phyloP scores from a whole-genome alignment of 2,329 filamentous ascomycete species.

The Plenodomus biglobosus region DNA sequence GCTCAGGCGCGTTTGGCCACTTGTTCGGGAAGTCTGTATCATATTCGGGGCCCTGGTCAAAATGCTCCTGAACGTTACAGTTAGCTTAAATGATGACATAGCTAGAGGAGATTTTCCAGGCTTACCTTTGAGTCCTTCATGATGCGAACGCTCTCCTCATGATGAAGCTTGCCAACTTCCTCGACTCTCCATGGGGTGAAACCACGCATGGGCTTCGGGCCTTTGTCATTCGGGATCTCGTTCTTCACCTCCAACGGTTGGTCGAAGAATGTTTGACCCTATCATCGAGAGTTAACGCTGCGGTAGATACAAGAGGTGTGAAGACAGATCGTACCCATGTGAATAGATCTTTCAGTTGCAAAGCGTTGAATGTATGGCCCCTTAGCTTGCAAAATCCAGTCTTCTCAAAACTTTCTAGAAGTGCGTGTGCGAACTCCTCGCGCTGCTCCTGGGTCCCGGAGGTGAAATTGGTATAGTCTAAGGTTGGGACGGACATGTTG shows the following conservation, averaged over 20 bases:
- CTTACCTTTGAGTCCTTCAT: constrained; percentile 10
- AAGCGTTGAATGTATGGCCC: no score
- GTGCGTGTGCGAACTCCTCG: no score
- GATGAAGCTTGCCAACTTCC: constrained; percentile 5
- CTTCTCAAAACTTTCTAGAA: no score
- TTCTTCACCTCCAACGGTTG: constrained; percentile 6
- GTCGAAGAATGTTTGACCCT: constrained; percentile 12
- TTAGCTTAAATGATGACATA: no score
- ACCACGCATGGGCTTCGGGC: constrained; percentile 13
- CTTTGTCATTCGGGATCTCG: constrained; percentile 4
- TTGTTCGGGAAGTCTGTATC: constrained; percentile 4
- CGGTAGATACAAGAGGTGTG: no score
- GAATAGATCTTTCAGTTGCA: no score
- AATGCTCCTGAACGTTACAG: constrained; percentile 1
- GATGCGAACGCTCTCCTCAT: not conserved
- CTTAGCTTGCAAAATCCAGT: no score
- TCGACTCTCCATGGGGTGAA: constrained; percentile 8
- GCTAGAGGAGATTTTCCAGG: not conserved
- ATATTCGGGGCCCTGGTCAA: constrained; percentile 1
- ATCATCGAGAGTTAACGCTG: no score
- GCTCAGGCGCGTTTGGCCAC: constrained; percentile 1
- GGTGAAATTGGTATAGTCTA: no score
- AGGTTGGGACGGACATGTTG: no score
- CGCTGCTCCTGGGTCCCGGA: no score
- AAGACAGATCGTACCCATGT: no score